These are phyloP conservation scores for Avicennia marina DNA, from an alignment of 257 asterid genomes.

Conservation along the genomic window DNA sequence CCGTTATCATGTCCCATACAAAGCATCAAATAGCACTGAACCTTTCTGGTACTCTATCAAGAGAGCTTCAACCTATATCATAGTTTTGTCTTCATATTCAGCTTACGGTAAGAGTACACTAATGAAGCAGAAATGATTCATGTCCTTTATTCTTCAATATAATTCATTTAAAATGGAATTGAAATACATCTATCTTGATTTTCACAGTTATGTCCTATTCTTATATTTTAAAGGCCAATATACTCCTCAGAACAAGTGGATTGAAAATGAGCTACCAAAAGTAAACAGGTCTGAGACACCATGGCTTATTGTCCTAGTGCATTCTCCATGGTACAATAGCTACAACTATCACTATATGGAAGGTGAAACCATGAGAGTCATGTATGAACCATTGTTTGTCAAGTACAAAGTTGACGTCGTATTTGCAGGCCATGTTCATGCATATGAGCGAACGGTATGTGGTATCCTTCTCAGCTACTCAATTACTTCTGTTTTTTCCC, in stretches of 20 bases:
- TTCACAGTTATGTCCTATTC: no score
- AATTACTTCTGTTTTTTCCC: not conserved
- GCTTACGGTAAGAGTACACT: not conserved
- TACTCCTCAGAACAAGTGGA: slow-evolving; percentile 74
- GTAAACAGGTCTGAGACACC: slow-evolving; percentile 77
- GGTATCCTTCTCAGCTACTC: no score
- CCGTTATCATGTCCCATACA: slow-evolving; percentile 56
- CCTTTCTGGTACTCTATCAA: slow-evolving; percentile 76
- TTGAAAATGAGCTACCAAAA: slow-evolving; percentile 52
- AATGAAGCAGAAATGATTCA: no score
- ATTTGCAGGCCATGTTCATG: slow-evolving; percentile 81
- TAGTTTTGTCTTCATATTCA: slow-evolving; percentile 44
- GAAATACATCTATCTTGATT: no score
- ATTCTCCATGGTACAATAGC: slow-evolving; percentile 83
- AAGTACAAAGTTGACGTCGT: slow-evolving; percentile 70
- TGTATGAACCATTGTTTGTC: slow-evolving; percentile 69
- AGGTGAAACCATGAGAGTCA: slow-evolving; percentile 83
- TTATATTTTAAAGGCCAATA: slow-evolving; percentile 39
- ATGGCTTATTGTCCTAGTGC: slow-evolving; percentile 70
- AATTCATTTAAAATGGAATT: no score
- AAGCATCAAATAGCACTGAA: slow-evolving; percentile 49
- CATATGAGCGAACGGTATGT: slow-evolving; percentile 69
- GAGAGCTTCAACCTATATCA: slow-evolving; percentile 79
- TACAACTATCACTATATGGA: slow-evolving; percentile 74
- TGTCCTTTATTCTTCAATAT: no score